Evolutionary conservation across 441 rosid genomes (phyloP).

Genomic region (Erysimum pusillum): DNA sequence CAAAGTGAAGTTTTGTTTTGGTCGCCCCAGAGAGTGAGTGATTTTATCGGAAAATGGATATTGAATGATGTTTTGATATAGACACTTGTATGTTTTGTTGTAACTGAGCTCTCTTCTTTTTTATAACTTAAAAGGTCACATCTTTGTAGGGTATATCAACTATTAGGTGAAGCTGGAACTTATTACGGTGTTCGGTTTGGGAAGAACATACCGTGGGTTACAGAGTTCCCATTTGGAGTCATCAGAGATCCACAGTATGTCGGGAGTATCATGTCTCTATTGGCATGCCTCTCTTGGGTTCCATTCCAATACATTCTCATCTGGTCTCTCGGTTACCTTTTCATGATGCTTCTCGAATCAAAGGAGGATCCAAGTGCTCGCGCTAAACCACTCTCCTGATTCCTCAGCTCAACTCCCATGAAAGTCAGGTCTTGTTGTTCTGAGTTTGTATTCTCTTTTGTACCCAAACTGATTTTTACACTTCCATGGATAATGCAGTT

Average conservation of each 20-base stretch:
- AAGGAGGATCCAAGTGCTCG: slow-evolving; percentile 74
- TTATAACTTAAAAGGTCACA: not conserved
- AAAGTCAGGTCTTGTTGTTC: slow-evolving; percentile 13
- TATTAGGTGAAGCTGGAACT: slow-evolving; percentile 91
- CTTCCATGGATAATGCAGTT: slow-evolving; percentile 19
- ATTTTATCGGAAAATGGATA: not conserved
- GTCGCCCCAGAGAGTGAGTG: not conserved
- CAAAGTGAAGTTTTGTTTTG: slow-evolving; percentile 10
- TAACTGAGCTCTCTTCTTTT: not conserved
- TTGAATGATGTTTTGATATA: not conserved
- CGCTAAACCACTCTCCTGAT: slow-evolving; percentile 66
- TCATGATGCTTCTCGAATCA: slow-evolving; percentile 75
- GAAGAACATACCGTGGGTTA: slow-evolving; percentile 83
- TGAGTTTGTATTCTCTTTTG: slow-evolving; percentile 13
- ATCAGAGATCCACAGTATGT: slow-evolving; percentile 90
- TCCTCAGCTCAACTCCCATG: not conserved
- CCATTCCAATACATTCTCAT: slow-evolving; percentile 82
- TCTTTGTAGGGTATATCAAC: slow-evolving; percentile 76
- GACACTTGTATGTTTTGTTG: not conserved
- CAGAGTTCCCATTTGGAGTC: slow-evolving; percentile 85
- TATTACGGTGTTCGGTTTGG: slow-evolving; percentile 92
- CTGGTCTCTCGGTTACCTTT: slow-evolving; percentile 79
- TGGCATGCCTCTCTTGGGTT: slow-evolving; percentile 81
- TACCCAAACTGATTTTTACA: slow-evolving; percentile 16
- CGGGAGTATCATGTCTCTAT: slow-evolving; percentile 85